A percentile compares a stretch with the other conserved stretches of the same genome.
Evolutionary conservation across 1,284 basidiomycete species (phyloP).

Genomic region (Gymnopus androsaceus): DNA sequence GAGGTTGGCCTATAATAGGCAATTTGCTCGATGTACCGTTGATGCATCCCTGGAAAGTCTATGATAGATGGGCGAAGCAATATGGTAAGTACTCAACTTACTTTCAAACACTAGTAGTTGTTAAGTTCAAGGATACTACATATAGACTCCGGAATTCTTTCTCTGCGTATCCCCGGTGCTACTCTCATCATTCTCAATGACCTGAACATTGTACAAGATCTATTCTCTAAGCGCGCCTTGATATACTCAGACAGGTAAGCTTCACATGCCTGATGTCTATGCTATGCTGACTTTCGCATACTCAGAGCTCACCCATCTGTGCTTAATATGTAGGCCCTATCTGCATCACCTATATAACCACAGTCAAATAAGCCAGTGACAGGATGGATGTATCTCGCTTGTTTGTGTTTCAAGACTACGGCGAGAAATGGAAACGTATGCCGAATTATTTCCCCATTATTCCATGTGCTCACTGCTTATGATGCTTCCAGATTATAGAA

Average conservation of each 20-base stretch:
- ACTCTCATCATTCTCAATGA: slow-evolving; percentile 5
- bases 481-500: too few relatives aligned
- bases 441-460: too few relatives aligned
- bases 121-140: background rate
- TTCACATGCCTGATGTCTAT: background rate
- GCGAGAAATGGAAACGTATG: too few relatives aligned
- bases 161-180: slow-evolving; percentile 3
- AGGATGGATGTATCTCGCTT: too few relatives aligned
- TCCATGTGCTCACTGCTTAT: too few relatives aligned
- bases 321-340: too few relatives aligned
- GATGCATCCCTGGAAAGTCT: slow-evolving; percentile 8
- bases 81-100: background rate
- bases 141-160: slow-evolving; percentile 3
- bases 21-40: slow-evolving; percentile 7
- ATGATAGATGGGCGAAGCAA: background rate
- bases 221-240: slow-evolving; percentile 6
- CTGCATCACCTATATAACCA: too few relatives aligned
- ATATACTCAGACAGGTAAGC: slow-evolving; percentile 14
- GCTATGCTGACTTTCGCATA: too few relatives aligned
- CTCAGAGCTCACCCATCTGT: too few relatives aligned
- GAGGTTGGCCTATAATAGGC: slow-evolving; percentile 3
- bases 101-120: background rate
- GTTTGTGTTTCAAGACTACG: too few relatives aligned
- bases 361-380: too few relatives aligned
- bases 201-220: background rate